phyloP scores from a whole-genome alignment of 331 rosid genomes.

The Quercus lobata region DNA sequence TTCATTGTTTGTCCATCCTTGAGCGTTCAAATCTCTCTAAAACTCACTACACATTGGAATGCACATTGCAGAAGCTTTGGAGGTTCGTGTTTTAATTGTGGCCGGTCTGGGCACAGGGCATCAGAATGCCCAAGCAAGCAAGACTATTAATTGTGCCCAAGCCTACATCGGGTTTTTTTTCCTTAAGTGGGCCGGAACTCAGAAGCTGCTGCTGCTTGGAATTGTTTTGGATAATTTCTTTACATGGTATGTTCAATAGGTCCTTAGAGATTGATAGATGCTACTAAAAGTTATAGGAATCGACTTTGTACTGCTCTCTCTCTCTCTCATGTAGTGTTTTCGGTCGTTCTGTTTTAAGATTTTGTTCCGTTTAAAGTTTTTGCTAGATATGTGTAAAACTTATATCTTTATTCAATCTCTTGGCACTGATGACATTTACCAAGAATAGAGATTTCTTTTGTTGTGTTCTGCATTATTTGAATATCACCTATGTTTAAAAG shows the following conservation, averaged over 20 bases:
- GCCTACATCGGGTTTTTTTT: conserved; percentile 15
- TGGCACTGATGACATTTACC: conserved; percentile 3
- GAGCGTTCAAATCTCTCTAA: conserved; percentile 4
- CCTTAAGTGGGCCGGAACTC: conserved; percentile 14
- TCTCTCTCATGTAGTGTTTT: conserved; percentile 10
- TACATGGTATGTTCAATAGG: conserved; percentile 13
- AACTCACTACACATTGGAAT: conserved; percentile 23
- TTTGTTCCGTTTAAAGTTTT: background rate
- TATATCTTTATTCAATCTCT: background rate
- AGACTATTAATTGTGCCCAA: conserved; percentile 30
- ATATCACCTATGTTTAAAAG: background rate
- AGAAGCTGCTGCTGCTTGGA: conserved; percentile 28
- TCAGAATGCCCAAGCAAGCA: conserved; percentile 75
- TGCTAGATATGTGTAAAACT: background rate
- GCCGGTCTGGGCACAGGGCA: conserved; percentile 85
- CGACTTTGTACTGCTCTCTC: conserved; percentile 17
- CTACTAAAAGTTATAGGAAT: conserved; percentile 19
- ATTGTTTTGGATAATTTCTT: conserved; percentile 4
- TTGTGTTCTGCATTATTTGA: conserved; percentile 14
- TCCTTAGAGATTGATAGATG: conserved; percentile 24
- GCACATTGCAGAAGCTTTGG: conserved; percentile 64
- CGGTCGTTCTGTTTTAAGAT: background rate
- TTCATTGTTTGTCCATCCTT: background rate
- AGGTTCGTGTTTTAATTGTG: conserved; percentile 91
- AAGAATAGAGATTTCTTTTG: background rate